phyloP scores from a whole-genome alignment of 768 basidiomycete genomes.

The Cubamyces sp. region DNA sequence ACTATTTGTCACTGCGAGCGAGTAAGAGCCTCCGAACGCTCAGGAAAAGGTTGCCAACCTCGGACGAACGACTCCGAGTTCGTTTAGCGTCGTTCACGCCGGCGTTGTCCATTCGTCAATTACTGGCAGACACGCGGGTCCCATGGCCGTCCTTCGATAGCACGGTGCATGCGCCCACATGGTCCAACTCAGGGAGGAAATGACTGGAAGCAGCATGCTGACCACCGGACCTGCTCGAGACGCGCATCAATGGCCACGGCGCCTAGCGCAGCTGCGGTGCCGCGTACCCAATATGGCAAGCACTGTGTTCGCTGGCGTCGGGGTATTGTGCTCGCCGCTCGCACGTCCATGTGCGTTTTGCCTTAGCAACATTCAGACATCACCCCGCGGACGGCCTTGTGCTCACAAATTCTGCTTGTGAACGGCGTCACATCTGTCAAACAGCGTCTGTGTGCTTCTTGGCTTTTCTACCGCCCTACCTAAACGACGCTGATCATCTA shows the following conservation, averaged over 20 bases:
- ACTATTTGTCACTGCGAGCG: not conserved
- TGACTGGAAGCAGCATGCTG: not conserved
- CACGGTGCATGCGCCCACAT: not conserved
- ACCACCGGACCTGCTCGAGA: not conserved
- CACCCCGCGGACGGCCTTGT: constrained; percentile 5
- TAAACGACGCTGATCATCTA: constrained; percentile 2
- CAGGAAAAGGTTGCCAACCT: not conserved
- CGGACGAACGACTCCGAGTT: not conserved
- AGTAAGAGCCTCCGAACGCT: not conserved
- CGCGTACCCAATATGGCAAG: constrained; percentile 13
- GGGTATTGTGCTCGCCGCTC: not conserved
- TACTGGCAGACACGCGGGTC: not conserved
- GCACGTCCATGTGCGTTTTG: constrained; percentile 4
- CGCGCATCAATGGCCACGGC: constrained; percentile 14
- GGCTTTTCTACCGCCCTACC: not conserved
- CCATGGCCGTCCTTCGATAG: not conserved
- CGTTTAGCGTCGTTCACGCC: not conserved
- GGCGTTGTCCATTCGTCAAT: not conserved
- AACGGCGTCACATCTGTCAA: constrained; percentile 12
- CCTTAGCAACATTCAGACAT: constrained; percentile 5
- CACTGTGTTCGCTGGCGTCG: constrained; percentile 7
- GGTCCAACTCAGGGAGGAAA: not conserved
- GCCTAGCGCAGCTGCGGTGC: not conserved
- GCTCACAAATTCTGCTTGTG: not conserved
- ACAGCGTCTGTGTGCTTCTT: not conserved